These are phyloP conservation scores for Neonectria sp. DNA, from an alignment of 2,329 filamentous ascomycete genomes.

Conservation along the genomic window DNA sequence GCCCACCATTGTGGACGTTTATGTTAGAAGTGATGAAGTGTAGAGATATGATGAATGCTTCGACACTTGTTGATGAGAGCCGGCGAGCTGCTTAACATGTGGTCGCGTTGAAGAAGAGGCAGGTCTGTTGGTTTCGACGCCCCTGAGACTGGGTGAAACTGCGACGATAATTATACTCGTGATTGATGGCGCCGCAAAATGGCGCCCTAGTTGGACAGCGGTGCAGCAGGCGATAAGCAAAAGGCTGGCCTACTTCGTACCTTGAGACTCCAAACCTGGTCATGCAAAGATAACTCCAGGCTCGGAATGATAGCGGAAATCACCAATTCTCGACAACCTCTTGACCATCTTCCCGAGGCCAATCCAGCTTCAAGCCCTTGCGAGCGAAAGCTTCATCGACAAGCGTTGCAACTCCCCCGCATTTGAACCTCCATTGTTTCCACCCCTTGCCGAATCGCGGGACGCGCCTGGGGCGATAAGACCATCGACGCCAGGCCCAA, in stretches of 20 bases:
- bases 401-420: constrained; percentile 7
- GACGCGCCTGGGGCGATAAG: constrained; percentile 24
- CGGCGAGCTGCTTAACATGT: background rate
- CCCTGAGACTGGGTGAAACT: background rate
- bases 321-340: background rate
- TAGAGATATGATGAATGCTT: background rate
- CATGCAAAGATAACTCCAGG: background rate
- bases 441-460: background rate
- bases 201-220: background rate
- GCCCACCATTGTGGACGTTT: constrained; percentile 24
- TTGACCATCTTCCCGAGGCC: background rate
- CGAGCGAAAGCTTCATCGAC: constrained; percentile 4
- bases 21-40: background rate
- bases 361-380: background rate
- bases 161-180: constrained; percentile 2
- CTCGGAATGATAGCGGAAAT: background rate
- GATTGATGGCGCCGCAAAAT: background rate
- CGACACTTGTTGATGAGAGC: background rate
- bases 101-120: background rate
- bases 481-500: constrained; percentile 23
- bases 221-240: background rate
- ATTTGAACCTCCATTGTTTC: background rate
- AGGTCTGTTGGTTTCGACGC: background rate
- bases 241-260: no score
- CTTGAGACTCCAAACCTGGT: no score